Base-by-base conservation (phyloP, 805 yeast species). In the Lachancea cidri region DNA sequence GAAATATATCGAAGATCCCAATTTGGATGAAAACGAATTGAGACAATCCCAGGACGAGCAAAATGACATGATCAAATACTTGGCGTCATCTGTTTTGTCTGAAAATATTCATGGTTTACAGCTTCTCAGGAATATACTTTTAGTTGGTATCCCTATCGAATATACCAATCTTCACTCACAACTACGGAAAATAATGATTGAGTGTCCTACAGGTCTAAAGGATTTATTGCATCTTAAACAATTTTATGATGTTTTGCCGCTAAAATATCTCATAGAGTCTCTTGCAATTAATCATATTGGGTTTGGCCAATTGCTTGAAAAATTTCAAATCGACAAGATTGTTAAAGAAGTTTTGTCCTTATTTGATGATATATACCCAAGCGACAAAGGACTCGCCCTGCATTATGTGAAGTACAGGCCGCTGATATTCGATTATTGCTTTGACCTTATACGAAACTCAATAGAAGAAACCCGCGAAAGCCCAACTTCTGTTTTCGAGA, bases 361-460 rank as follows among this genome's bases (percentile, higher is more conserved):
- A 13, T 48, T 64, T 5, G 51, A 51, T 39, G 30, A 38, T 17
- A 35, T 61, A 4, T 43, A 47, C 4, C 42, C 58, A 1, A 40
- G 33, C 2, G 29, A 50, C 1, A 41, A 48, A 1, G 49, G 57
- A 3, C 32, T 44, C 7, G 42, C 58, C 2, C 34, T 60, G 4
- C 55, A 52, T 44, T 58, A 60, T 18, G 55, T 60, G 58, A 59
- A 57, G 39, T 49, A 56, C 40, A 49, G 55, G 38, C 48, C 52
- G 7, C 44, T 30, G n/a, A 48, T 61, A 15, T 56, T 55, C 42
- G 51, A 58, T 37, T 59, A 49, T 20, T 45, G 52, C 29, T 49
- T 61, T 19, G 39, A 36, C 11, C 11, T 38, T 13, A 33, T 44
- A 32, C 41, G 41, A 31, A 20, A 50, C 2, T 16, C 57, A 4